Base-by-base conservation (phyloP, 768 basidiomycete genomes). In the Psilocybe tampanensis region DNA sequence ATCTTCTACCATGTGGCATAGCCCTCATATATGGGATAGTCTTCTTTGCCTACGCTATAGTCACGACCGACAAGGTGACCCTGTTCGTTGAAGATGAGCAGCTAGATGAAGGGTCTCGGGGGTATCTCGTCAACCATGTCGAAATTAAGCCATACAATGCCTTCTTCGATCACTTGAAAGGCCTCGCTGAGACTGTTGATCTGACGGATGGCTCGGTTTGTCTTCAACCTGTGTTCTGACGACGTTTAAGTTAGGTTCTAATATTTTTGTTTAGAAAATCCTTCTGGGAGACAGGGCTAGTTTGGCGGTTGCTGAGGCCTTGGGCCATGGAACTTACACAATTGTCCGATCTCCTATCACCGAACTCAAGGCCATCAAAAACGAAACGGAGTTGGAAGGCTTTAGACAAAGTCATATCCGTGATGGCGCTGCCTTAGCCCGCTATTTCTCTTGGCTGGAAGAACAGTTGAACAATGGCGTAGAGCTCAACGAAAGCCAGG, bases 401-500 rank as follows among this genome's bases (percentile, higher is more conserved):
- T 98, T 98, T 80, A 81, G 95, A 15, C 85, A 89, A 65, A 83
- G 81, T 51, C 94, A 99, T 67, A 85, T 96, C 29, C 83, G 95
- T 9, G 96, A 98, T 70, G 95, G 96, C 0, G 86, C 81, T 1
- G 95, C 95, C 0, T 78, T 98, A 45, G 86, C 83, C 8, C 82
- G 88, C 13, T 99, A 98, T 73, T 98, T 98, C 64, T 80, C 94
- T 0, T 99, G 96, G 97, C 78, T 99, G 1, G 94, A 98, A 70
- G 90, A 94, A 59, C 82, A 88, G 61, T 76, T 98, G 17, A 70
- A 80, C 2, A 74, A 79, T 7, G 91, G 86, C 0, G 76, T 74
- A 17, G 79, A 76, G 56, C 47, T 95, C 56, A 87, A 81, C 41
- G 96, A 99, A 70, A 86, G 86, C 60, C 81, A 94, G 58, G 96